These are phyloP conservation scores for Cyberlindnera mississippiensis DNA, from an alignment of 805 yeast species.

Conservation along the genomic window DNA sequence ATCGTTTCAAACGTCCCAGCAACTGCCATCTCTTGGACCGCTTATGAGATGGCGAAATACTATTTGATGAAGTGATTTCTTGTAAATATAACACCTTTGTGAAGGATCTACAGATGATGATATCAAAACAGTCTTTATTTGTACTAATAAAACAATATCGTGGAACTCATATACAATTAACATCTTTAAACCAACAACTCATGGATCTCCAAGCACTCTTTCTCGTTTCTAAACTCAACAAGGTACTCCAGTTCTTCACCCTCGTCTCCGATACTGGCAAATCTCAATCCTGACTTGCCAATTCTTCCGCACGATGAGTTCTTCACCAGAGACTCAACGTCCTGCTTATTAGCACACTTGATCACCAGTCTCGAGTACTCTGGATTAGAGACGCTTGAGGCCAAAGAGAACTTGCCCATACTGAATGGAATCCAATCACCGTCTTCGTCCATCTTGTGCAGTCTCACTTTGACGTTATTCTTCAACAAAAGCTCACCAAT, in stretches of 20 bases:
- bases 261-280: constrained; percentile 16
- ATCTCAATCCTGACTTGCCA: constrained; percentile 25
- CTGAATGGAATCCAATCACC: constrained; percentile 27
- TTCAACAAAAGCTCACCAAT: constrained; percentile 19
- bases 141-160: no score
- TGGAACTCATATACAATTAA: not conserved
- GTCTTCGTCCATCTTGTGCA: constrained; percentile 23
- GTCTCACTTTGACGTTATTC: constrained; percentile 20
- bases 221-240: constrained; percentile 22
- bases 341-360: constrained; percentile 4
- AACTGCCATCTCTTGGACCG: constrained; percentile 97
- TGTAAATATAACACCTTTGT: not conserved
- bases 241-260: constrained; percentile 22
- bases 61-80: constrained; percentile 23
- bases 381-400: constrained; percentile 20
- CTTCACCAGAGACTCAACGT: constrained; percentile 12
- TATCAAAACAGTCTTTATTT: no score
- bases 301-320: constrained; percentile 19
- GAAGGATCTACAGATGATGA: no score
- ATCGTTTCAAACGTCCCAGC: constrained; percentile 90
- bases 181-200: constrained; percentile 14
- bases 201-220: constrained; percentile 21
- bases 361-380: constrained; percentile 20
- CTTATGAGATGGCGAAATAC: constrained; percentile 91
- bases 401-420: constrained; percentile 21